A percentile compares a stretch with the other conserved stretches of the same genome.
Evolutionary conservation across 108 stramenopile species (phyloP).

Genomic region (Parmales sp.): DNA sequence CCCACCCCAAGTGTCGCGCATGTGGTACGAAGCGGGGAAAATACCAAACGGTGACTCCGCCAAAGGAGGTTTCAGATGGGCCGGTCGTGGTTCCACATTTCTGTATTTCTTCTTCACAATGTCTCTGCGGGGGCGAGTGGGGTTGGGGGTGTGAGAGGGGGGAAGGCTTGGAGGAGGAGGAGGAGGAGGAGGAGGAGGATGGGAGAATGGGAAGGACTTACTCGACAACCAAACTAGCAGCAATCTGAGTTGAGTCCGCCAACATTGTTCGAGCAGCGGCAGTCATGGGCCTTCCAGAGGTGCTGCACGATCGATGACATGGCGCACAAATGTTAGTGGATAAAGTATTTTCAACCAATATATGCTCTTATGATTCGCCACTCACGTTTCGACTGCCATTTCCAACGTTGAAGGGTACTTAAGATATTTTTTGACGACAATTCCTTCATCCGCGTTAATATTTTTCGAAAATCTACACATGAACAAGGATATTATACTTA

Average conservation of each 20-base stretch:
- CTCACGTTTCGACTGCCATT: too few relatives aligned
- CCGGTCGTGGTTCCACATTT: slow-evolving; percentile 5
- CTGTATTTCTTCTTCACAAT: not conserved
- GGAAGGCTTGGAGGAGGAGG: not conserved
- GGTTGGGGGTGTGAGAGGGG: not conserved
- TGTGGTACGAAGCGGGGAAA: slow-evolving; percentile 1
- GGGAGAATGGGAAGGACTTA: too few relatives aligned
- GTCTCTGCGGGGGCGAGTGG: not conserved
- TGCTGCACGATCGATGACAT: too few relatives aligned
- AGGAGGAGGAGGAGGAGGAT: not conserved
- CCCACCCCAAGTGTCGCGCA: slow-evolving; percentile 11
- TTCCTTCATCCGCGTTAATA: too few relatives aligned
- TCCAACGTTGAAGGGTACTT: too few relatives aligned
- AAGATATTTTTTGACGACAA: too few relatives aligned
- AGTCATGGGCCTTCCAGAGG: not conserved
- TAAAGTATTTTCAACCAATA: too few relatives aligned
- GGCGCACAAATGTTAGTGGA: too few relatives aligned
- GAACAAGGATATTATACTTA: too few relatives aligned
- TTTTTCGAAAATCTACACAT: too few relatives aligned
- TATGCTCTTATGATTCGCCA: too few relatives aligned
- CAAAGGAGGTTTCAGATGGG: slow-evolving; percentile 5
- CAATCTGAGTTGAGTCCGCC: not conserved
- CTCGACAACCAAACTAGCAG: not conserved
- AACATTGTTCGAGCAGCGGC: slow-evolving; percentile 5
- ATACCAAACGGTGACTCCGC: slow-evolving; percentile 4